Evolutionary conservation across 139 green algal species (phyloP).

Genomic region (Astrephomene gubernaculifera): DNA sequence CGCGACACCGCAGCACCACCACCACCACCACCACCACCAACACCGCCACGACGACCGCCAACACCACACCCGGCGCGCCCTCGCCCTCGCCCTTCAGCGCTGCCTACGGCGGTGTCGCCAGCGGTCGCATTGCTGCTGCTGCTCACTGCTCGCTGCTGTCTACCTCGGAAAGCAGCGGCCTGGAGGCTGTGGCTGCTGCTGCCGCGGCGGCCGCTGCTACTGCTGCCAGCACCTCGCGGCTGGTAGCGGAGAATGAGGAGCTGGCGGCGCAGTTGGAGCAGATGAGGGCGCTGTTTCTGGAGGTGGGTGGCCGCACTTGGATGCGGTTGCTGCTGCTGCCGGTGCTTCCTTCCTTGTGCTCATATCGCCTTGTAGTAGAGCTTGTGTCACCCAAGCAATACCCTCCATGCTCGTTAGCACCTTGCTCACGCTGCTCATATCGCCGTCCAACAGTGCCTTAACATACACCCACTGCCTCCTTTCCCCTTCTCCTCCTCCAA

Average conservation of each 20-base stretch:
- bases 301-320: neutral
- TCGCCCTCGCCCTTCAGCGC: too few relatives aligned
- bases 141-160: too few relatives aligned
- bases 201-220: slow-evolving; percentile 1
- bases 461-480: neutral
- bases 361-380: neutral
- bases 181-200: neutral
- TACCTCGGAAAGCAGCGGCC: too few relatives aligned
- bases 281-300: slow-evolving; percentile 10
- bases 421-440: neutral
- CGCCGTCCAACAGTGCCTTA: neutral
- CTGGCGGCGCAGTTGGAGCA: slow-evolving; percentile 16
- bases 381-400: neutral
- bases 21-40: too few relatives aligned
- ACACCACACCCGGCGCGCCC: too few relatives aligned
- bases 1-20: neutral
- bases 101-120: too few relatives aligned
- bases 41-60: too few relatives aligned
- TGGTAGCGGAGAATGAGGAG: neutral
- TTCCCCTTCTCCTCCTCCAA: neutral
- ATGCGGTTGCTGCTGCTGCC: neutral
- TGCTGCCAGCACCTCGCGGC: too few relatives aligned
- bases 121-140: too few relatives aligned
- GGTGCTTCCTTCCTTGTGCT: neutral
- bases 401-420: neutral